phyloP scores from a whole-genome alignment of 164 flowering plant genomes.

The Vitis rupestris region DNA sequence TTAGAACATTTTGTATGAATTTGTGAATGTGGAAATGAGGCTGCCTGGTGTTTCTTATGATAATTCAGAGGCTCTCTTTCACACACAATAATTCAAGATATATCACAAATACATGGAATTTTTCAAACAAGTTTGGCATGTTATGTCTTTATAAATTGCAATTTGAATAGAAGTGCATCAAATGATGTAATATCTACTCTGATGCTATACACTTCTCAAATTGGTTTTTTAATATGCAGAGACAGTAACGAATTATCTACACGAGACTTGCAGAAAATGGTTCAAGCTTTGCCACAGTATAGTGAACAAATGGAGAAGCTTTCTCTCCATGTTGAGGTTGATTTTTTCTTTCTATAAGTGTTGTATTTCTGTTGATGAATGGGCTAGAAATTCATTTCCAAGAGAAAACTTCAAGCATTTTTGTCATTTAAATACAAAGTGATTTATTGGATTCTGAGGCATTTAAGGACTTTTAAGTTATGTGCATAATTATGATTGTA shows the following conservation, averaged over 20 bases:
- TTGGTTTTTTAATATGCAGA: constrained; percentile 32
- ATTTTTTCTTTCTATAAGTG: constrained; percentile 18
- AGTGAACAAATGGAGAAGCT: constrained; percentile 89
- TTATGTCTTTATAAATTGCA: neutral
- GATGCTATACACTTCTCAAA: neutral
- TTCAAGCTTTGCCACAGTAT: constrained; percentile 96
- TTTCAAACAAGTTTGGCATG: neutral
- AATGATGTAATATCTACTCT: neutral
- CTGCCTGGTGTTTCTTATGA: too few species aligned
- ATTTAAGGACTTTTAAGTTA: neutral
- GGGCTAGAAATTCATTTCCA: too few species aligned
- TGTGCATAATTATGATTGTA: neutral
- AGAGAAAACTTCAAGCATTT: too few species aligned
- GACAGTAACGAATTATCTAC: constrained; percentile 91
- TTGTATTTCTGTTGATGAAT: neutral
- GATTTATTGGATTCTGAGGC: neutral
- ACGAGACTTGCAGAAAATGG: constrained; percentile 94
- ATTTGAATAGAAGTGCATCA: neutral
- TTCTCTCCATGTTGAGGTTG: constrained; percentile 89
- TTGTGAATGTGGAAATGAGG: too few species aligned
- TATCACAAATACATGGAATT: too few species aligned
- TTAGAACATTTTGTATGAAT: too few species aligned
- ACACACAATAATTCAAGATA: too few species aligned
- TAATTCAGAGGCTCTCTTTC: too few species aligned
- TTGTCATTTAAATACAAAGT: too few species aligned